A percentile compares a stretch with the other conserved stretches of the same genome.
Evolutionary conservation across 345 rosid species (phyloP).

Genomic region (Noccaea caerulescens): DNA sequence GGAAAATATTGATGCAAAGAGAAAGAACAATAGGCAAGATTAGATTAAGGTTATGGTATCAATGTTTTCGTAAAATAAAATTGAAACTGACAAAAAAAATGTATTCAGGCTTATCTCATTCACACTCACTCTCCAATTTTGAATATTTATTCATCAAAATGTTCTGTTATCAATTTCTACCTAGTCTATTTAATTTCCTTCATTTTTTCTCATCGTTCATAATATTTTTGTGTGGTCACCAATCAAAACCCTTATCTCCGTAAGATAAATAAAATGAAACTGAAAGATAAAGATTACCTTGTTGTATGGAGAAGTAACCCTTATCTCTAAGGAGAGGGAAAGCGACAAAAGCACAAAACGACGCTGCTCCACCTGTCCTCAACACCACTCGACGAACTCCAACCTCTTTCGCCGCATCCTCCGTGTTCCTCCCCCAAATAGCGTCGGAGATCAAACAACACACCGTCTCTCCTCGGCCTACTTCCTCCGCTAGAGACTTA

Average conservation of each 20-base stretch:
- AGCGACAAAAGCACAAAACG: constrained; percentile 41
- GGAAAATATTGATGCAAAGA: neutral
- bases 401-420: constrained; percentile 51
- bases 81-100: neutral
- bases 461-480: constrained; percentile 39
- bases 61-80: neutral
- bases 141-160: neutral
- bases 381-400: constrained; percentile 54
- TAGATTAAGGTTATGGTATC: neutral
- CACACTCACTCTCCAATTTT: too few species aligned
- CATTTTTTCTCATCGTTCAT: neutral
- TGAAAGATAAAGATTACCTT: constrained; percentile 37
- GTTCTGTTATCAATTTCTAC: neutral
- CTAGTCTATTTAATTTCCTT: neutral
- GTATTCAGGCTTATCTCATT: neutral
- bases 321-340: constrained; percentile 37
- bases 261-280: neutral
- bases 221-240: neutral
- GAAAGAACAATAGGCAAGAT: neutral
- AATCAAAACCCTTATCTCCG: neutral
- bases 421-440: constrained; percentile 46
- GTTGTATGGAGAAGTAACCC: constrained; percentile 39
- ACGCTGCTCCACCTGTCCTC: constrained; percentile 46
- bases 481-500: constrained; percentile 46
- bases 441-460: constrained; percentile 62